Evolutionary conservation across 2,329 filamentous ascomycete genomes (phyloP), one percentile per base, ranked within the genome.

Genomic region (Calcarisporium arbuscula): DNA sequence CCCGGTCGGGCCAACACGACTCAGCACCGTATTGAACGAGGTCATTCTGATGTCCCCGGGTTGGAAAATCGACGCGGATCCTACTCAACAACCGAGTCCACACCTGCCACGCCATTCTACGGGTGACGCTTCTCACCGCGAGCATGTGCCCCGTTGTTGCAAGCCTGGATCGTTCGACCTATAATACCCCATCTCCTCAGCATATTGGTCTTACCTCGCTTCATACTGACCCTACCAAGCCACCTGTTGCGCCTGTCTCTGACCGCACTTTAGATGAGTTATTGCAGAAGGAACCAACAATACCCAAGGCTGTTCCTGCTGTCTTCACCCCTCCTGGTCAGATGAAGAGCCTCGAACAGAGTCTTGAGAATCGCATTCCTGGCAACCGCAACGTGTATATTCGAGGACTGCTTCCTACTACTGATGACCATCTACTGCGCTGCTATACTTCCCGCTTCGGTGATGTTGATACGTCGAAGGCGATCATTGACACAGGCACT

Each of bases 351-450:
- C 76, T 96, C 19, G 90, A 95, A 44, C 89, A 95, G 60, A 94
- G 89, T 54, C 71, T 98, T 31, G 86, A 95, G 63, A 96, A 96
- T 53, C 84, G 88, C 39, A 92, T 81, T 38, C 67, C 85, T 30
- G 89, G 89, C 28, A 95, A 96, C 55, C 92, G 88, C 44, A 98
- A 98, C 53, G 90, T 98, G 45, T 98, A 98, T 68, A 95, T 98
- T 45, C 86, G 92, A 41, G 94, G 94, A 14, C 81, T 98, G 43
- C 85, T 94, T 44, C 90, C 92, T 0, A 90, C 94, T 50, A 98
- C 90, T 1, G 92, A 94, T 31, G 92, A 98, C 52, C 85, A 94
- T 32, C 82, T 94, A 55, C 69, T 98, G 14, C 75, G 84, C 49
- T 71, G 72, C 28, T 96, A 92, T 64, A 83, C 90, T 28, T 72